Evolutionary conservation across 2,329 filamentous ascomycete species (phyloP).

Genomic region (Aspergillus uvarum): DNA sequence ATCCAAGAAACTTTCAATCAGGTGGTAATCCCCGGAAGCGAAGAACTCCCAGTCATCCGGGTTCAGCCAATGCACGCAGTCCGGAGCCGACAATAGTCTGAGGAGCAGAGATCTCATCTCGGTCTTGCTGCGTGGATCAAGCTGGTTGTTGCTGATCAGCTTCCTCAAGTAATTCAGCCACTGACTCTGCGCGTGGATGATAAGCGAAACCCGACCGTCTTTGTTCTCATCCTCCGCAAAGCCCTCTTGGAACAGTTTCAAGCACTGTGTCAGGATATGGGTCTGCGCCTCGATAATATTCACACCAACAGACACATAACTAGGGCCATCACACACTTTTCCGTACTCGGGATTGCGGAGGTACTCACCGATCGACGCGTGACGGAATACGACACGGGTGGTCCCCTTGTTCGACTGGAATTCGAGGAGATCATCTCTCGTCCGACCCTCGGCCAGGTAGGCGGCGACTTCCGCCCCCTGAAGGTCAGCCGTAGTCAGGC

Average conservation of each 20-base stretch:
- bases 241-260: background rate
- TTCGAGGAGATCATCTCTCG: background rate
- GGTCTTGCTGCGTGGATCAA: background rate
- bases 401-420: slow-evolving; percentile 21
- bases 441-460: background rate
- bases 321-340: slow-evolving; percentile 17
- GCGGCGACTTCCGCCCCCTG: background rate
- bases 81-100: background rate
- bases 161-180: background rate
- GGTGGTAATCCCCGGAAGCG: background rate
- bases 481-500: background rate
- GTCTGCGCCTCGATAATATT: slow-evolving; percentile 1
- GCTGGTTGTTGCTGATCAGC: background rate
- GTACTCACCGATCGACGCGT: slow-evolving; percentile 28
- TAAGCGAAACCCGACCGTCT: background rate
- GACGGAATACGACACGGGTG: slow-evolving; percentile 22
- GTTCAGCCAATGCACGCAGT: background rate
- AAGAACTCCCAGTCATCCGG: background rate
- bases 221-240: background rate
- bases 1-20: background rate
- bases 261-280: background rate
- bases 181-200: background rate
- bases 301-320: slow-evolving; percentile 17
- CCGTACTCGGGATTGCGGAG: slow-evolving; percentile 15
- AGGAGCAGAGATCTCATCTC: background rate